Conservation (phyloP, 2,329 filamentous ascomycete genomes). For the Alternaria sp. region DNA sequence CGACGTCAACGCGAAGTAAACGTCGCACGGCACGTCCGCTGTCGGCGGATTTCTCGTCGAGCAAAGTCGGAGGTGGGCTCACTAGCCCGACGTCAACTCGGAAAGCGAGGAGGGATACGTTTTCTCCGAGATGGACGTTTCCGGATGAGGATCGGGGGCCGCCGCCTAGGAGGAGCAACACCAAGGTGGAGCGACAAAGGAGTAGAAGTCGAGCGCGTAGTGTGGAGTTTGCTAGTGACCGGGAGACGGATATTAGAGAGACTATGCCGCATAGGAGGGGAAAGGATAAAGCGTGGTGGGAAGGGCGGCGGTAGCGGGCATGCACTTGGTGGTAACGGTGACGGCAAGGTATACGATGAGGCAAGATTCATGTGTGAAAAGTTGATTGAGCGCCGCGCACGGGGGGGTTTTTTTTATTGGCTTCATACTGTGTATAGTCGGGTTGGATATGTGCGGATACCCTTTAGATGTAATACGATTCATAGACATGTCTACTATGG, state of each 20-base stretch:
- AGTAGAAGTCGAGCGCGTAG: conserved; percentile 35
- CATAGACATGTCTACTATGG: neutral
- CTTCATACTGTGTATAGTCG: conserved; percentile 1
- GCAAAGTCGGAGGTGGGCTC: conserved; percentile 14
- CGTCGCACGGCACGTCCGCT: conserved; percentile 24
- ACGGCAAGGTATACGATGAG: no score
- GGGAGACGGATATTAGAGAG: conserved; percentile 46
- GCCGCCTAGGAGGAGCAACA: conserved; percentile 21
- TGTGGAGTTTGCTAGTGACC: conserved; percentile 37
- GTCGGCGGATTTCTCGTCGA: conserved; percentile 28
- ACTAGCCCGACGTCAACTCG: conserved; percentile 12
- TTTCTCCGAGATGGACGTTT: conserved; percentile 36
- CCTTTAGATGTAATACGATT: conserved; percentile 20
- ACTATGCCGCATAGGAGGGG: conserved; percentile 47
- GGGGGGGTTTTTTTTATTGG: neutral
- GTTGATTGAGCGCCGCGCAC: conserved; percentile 3
- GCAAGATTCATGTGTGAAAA: neutral
- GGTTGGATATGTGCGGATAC: conserved; percentile 20
- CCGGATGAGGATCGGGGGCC: conserved; percentile 24
- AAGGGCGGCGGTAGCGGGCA: conserved; percentile 29
- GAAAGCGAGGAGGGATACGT: conserved; percentile 31
- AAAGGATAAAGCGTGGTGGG: conserved; percentile 50
- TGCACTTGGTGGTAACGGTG: neutral
- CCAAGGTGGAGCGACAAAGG: conserved; percentile 24
- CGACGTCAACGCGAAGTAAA: conserved; percentile 27